These are phyloP conservation scores for Pseudogymnoascus sp. DNA, from an alignment of 2,329 filamentous ascomycete species.

Conservation along the genomic window DNA sequence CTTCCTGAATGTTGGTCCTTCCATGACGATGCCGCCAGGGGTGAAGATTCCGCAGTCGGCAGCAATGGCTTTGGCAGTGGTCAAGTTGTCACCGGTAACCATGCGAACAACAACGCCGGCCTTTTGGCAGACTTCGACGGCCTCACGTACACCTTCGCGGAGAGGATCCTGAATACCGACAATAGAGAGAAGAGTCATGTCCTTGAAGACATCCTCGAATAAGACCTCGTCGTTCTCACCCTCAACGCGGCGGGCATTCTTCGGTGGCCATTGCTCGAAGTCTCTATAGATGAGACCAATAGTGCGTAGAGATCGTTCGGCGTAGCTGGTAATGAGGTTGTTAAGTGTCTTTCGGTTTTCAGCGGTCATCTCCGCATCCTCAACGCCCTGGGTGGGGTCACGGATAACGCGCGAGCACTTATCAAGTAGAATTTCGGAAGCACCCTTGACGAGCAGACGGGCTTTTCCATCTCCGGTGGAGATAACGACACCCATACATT, in stretches of 20 bases:
- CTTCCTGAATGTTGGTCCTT: constrained; percentile 58
- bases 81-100: constrained; percentile 65
- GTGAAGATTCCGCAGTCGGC: constrained; percentile 61
- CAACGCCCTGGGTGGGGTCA: constrained; percentile 49
- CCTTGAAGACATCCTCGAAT: constrained; percentile 59
- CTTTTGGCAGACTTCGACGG: constrained; percentile 56
- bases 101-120: constrained; percentile 66
- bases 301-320: constrained; percentile 60
- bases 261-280: constrained; percentile 59
- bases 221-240: constrained; percentile 53
- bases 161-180: constrained; percentile 71
- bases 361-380: constrained; percentile 42
- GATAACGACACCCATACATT: constrained; percentile 60
- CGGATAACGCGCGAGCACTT: constrained; percentile 42
- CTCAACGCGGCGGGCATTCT: constrained; percentile 43
- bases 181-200: constrained; percentile 65
- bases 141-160: constrained; percentile 56
- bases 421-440: constrained; percentile 41
- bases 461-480: constrained; percentile 37
- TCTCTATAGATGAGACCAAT: constrained; percentile 68
- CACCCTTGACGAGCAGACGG: constrained; percentile 43
- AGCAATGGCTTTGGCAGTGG: constrained; percentile 66
- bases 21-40: constrained; percentile 53
- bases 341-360: constrained; percentile 47
- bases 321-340: constrained; percentile 51